Evolutionary conservation across 192 early-diverging fungal genomes (phyloP), one percentile per base, ranked within the genome.

Genomic region (Funneliformis geosporum): DNA sequence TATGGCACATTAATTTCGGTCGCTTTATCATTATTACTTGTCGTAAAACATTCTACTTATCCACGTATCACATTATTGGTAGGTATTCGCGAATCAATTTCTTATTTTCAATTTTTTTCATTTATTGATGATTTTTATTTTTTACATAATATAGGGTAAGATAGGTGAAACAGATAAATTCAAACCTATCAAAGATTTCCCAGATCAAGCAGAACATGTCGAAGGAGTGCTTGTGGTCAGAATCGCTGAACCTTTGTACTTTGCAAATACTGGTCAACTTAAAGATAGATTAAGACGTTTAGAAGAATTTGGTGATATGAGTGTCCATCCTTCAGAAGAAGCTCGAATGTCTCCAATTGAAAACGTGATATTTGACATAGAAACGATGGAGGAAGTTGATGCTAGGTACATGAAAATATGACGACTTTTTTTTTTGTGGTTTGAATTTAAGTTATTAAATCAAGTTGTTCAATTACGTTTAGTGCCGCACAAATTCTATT

Each of bases 251-350:
- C 93, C 94, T 5, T 84, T 99, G 64, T 99, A 95, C 83, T 99
- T 99, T 89, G 97, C 97, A 62, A 99, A 99, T 81, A 93, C 94
- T 38, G 97, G 97, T 5, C 96, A 99, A 86, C 87, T 99, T 61
- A 96, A 96, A 84, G 98, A 98, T 72, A 87, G 97, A 18, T 85
- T 99, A 43, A 93, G 95, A 65, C 93, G 98, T 38, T 85, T 98
- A 40, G 98, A 99, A 79, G 87, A 94, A 80, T 96, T 95, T 86
- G 97, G 98, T 44, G 96, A 96, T 80, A 91, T 98, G 88, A 90
- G 91, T 14, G 93, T 96, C 33, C 98, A 99, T 85, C 98, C 98
- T 8, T 96, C 95, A 0, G 96, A 98, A 81, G 91, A 91, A 18
- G 94, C 98, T 14, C 90, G 92, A 42, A 89, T 95, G 69, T 90